phyloP scores from a whole-genome alignment of 2,329 filamentous ascomycete genomes.

The Cytospora chrysosperma region DNA sequence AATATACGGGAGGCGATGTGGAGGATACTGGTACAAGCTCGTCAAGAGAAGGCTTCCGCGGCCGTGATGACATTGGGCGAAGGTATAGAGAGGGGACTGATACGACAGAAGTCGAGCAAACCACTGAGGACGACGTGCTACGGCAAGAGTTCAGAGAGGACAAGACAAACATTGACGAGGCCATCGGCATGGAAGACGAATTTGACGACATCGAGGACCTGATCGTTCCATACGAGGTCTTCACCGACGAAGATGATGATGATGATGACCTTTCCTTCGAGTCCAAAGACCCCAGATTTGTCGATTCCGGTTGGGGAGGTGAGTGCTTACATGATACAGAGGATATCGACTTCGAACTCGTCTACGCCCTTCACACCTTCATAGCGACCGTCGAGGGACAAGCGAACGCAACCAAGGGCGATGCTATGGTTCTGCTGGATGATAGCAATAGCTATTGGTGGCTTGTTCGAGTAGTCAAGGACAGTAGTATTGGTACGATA shows the following conservation, averaged over 20 bases:
- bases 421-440: constrained; percentile 97
- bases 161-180: constrained; percentile 26
- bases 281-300: constrained; percentile 57
- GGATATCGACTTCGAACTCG: constrained; percentile 99
- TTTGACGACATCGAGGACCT: constrained; percentile 35
- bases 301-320: constrained; percentile 72
- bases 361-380: constrained; percentile 97
- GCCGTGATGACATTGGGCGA: not conserved
- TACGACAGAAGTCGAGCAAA: constrained; percentile 12
- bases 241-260: constrained; percentile 60
- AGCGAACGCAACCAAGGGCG: constrained; percentile 96
- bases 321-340: constrained; percentile 91
- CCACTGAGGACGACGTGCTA: constrained; percentile 7
- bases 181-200: constrained; percentile 24
- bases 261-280: constrained; percentile 58
- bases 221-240: constrained; percentile 46
- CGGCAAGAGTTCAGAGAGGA: constrained; percentile 8
- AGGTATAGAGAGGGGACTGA: not conserved
- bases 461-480: constrained; percentile 95
- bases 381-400: constrained; percentile 97
- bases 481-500: constrained; percentile 78
- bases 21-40: not conserved
- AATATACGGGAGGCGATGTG: not conserved
- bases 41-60: not conserved
- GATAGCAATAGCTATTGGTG: constrained; percentile 99